These are phyloP conservation scores for Grosmannia huntii DNA, from an alignment of 2,329 filamentous ascomycete species.

Conservation along the genomic window DNA sequence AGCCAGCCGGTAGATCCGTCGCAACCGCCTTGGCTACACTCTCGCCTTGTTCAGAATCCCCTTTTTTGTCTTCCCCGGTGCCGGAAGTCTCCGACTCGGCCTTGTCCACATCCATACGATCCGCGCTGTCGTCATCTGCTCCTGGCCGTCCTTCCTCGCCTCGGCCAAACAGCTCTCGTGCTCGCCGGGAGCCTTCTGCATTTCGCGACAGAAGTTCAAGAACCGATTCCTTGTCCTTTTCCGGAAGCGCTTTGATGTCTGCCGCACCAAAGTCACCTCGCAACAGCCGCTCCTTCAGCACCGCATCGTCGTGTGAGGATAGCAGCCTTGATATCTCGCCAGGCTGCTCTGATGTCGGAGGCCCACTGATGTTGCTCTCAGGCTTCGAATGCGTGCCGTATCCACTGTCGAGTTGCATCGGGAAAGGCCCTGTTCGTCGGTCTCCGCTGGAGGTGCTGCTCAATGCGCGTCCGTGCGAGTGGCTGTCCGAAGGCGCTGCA, in stretches of 20 bases:
- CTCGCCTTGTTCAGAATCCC: neutral
- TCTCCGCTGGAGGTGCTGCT: neutral
- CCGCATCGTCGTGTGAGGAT: constrained; percentile 25
- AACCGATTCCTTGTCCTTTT: constrained; percentile 34
- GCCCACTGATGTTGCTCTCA: constrained; percentile 18
- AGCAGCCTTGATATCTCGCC: constrained; percentile 23
- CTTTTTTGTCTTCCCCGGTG: neutral
- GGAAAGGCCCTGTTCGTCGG: neutral
- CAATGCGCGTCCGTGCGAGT: neutral
- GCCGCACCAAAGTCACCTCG: constrained; percentile 25
- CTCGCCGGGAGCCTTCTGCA: constrained; percentile 30
- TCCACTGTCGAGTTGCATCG: neutral
- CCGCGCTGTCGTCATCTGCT: neutral
- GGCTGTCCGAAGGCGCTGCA: neutral
- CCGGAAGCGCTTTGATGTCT: constrained; percentile 20
- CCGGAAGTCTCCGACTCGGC: neutral
- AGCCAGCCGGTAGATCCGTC: neutral
- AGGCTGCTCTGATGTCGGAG: constrained; percentile 16
- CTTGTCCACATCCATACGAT: neutral
- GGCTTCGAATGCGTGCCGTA: neutral
- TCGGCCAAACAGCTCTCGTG: constrained; percentile 36
- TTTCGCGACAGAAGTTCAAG: constrained; percentile 40
- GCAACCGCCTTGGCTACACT: neutral
- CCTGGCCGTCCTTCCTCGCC: neutral
- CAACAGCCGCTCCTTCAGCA: constrained; percentile 37